Percentiles rank a stretch among this genome's conserved stretches.
Evolutionary conservation across 2,329 filamentous ascomycete genomes (phyloP).

Genomic region (Exophiala calicioides): DNA sequence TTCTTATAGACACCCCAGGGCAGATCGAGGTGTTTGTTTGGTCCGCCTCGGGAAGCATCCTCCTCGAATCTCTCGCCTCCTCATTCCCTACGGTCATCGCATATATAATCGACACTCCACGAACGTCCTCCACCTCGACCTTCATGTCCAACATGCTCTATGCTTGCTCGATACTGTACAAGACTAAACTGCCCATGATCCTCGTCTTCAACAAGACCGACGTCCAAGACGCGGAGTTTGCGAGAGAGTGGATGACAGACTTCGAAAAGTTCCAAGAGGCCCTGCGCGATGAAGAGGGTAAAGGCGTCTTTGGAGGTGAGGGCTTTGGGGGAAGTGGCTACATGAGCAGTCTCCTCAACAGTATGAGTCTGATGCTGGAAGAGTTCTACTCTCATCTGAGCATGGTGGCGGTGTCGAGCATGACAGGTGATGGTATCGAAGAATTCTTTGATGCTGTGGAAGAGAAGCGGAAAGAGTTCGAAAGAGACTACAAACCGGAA

Average conservation of each 20-base stretch:
- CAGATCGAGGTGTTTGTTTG: slow-evolving; percentile 99
- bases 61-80: slow-evolving; percentile 88
- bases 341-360: slow-evolving; percentile 93
- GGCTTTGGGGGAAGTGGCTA: slow-evolving; percentile 85
- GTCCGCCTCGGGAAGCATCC: slow-evolving; percentile 91
- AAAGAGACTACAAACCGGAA: slow-evolving; percentile 87
- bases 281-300: slow-evolving; percentile 74
- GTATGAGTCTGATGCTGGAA: slow-evolving; percentile 95
- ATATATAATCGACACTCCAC: slow-evolving; percentile 95
- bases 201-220: slow-evolving; percentile 99
- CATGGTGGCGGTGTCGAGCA: slow-evolving; percentile 89
- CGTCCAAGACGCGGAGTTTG: slow-evolving; percentile 85
- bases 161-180: slow-evolving; percentile 97
- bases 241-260: slow-evolving; percentile 99
- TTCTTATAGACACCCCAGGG: slow-evolving; percentile 91
- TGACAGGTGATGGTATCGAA: slow-evolving; percentile 87
- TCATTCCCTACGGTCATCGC: slow-evolving; percentile 96
- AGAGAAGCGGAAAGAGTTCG: slow-evolving; percentile 84
- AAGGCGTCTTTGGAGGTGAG: slow-evolving; percentile 71
- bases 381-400: slow-evolving; percentile 95
- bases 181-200: slow-evolving; percentile 98
- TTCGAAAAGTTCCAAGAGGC: slow-evolving; percentile 94
- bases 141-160: slow-evolving; percentile 99
- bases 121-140: slow-evolving; percentile 87
- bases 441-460: slow-evolving; percentile 91